Conservation (phyloP, 169 alveolate species). For the Plasmodium coatneyi region DNA sequence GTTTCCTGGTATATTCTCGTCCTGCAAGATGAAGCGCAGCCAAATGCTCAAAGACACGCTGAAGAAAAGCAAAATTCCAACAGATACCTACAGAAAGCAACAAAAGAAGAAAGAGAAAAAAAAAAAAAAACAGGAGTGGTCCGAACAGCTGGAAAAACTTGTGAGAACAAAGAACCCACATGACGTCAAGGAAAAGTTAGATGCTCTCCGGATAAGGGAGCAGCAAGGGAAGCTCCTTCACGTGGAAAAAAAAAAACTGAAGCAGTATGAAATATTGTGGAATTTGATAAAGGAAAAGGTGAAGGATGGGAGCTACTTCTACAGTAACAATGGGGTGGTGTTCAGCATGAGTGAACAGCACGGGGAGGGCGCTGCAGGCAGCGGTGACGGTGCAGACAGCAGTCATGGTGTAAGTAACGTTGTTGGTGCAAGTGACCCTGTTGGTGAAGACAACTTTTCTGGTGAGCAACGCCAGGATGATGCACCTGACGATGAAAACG, state of each 20-base stretch:
- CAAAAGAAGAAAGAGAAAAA: slow-evolving; percentile 60
- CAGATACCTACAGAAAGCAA: slow-evolving; percentile 60
- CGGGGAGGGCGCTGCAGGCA: not conserved
- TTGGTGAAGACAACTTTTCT: not conserved
- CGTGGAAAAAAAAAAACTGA: slow-evolving; percentile 43
- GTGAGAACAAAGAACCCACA: slow-evolving; percentile 66
- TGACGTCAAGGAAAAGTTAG: slow-evolving; percentile 64
- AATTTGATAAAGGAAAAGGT: slow-evolving; percentile 72
- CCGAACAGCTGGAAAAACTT: slow-evolving; percentile 51
- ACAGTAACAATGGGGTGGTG: slow-evolving; percentile 46
- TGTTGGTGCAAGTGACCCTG: not conserved
- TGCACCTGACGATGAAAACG: not conserved
- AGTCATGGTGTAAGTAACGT: too few species aligned
- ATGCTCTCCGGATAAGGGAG: slow-evolving; percentile 38
- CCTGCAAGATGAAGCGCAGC: not conserved
- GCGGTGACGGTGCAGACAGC: not conserved
- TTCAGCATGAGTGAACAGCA: slow-evolving; percentile 27
- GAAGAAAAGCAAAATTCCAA: slow-evolving; percentile 49
- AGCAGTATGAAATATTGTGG: slow-evolving; percentile 69
- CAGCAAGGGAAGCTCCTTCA: slow-evolving; percentile 67
- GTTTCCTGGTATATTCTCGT: not conserved
- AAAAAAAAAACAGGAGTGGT: slow-evolving; percentile 49
- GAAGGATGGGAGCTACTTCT: slow-evolving; percentile 33
- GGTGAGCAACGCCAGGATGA: not conserved
- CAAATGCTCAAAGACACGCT: slow-evolving; percentile 5